Percentiles rank a stretch among this genome's conserved stretches.
phyloP scores from a whole-genome alignment of 768 basidiomycete species.

The Boletellus ananiceps region DNA sequence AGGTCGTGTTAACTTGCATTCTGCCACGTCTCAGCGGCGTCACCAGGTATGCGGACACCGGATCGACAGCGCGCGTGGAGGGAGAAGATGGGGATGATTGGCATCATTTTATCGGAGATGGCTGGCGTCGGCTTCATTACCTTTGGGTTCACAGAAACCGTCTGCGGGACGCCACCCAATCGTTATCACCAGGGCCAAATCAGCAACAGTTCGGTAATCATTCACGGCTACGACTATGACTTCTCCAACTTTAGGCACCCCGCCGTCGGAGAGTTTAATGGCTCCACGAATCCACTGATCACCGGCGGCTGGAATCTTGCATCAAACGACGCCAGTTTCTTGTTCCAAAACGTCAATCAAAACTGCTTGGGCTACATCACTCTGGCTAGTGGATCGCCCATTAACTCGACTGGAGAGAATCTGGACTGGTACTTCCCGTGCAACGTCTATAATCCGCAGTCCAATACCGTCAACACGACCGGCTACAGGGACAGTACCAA shows the following conservation, averaged over 20 bases:
- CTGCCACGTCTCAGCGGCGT: conserved; percentile 8
- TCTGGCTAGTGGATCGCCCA: conserved; percentile 63
- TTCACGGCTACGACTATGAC: conserved; percentile 93
- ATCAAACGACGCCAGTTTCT: conserved; percentile 87
- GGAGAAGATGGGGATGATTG: conserved; percentile 93
- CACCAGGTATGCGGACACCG: conserved; percentile 75
- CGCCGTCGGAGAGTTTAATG: conserved; percentile 63
- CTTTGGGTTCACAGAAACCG: conserved; percentile 93
- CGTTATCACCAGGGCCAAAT: conserved; percentile 79
- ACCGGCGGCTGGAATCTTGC: conserved; percentile 70
- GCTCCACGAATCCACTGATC: conserved; percentile 78
- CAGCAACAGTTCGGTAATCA: conserved; percentile 77
- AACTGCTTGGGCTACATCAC: conserved; percentile 77
- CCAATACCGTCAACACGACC: conserved; percentile 60
- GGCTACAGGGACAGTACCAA: conserved; percentile 58
- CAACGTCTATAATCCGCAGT: conserved; percentile 79
- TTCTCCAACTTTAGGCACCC: conserved; percentile 87
- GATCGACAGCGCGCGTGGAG: conserved; percentile 97
- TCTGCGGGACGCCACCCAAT: conserved; percentile 84
- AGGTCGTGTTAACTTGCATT: conserved; percentile 28
- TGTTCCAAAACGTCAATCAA: conserved; percentile 91
- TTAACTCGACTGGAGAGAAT: conserved; percentile 53
- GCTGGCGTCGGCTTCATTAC: conserved; percentile 95
- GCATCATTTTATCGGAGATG: conserved; percentile 80
- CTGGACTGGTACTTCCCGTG: conserved; percentile 98